Evolutionary conservation across 257 asterid genomes (phyloP).

Genomic region (Penstemon eatonii): DNA sequence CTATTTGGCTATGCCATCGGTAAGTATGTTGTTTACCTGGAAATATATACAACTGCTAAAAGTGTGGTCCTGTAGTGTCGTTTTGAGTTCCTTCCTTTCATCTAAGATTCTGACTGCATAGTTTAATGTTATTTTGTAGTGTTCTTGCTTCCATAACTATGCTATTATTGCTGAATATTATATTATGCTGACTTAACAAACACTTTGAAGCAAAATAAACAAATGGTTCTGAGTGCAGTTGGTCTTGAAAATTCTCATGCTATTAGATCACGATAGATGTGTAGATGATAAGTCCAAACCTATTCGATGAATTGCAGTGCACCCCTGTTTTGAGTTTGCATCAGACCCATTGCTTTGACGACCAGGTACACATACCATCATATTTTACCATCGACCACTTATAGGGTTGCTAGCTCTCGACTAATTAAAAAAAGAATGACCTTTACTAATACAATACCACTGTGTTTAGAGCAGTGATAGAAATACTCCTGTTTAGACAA

Average conservation of each 20-base stretch:
- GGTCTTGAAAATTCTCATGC: neutral
- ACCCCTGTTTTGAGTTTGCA: too few species aligned
- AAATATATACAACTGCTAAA: neutral
- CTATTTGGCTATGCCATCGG: constrained; percentile 94
- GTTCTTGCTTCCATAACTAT: neutral
- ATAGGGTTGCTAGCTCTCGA: too few species aligned
- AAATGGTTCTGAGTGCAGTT: neutral
- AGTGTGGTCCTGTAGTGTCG: neutral
- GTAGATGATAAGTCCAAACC: neutral
- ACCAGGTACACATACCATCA: too few species aligned
- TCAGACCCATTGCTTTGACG: too few species aligned
- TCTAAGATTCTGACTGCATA: neutral
- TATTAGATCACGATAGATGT: constrained; percentile 1
- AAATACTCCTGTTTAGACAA: neutral
- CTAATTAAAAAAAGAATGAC: too few species aligned
- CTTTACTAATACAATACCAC: neutral
- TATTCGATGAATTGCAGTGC: too few species aligned
- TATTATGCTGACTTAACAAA: neutral
- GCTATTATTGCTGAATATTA: too few species aligned
- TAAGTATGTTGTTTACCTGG: constrained; percentile 30
- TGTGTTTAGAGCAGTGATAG: neutral
- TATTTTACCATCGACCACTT: too few species aligned
- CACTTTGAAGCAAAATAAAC: neutral
- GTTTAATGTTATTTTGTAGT: neutral
- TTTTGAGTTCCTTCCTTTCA: constrained; percentile 7